These are phyloP conservation scores for Globomyces sp. DNA, from an alignment of 371 early-diverging fungal genomes.

Conservation along the genomic window DNA sequence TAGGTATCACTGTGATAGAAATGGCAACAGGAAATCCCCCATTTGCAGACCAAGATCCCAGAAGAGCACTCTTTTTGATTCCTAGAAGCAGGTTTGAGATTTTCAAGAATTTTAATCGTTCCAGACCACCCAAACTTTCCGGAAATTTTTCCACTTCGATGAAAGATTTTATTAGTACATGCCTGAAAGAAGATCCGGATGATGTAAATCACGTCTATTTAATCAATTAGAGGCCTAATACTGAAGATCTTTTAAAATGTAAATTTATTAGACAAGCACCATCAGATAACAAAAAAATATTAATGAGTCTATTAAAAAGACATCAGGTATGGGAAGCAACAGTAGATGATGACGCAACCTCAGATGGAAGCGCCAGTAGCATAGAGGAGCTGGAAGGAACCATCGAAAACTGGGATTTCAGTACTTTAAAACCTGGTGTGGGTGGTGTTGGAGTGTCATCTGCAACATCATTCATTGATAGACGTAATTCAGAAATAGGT, in stretches of 20 bases:
- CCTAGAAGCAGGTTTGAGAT: conserved; percentile 40
- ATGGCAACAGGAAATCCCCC: conserved; percentile 96
- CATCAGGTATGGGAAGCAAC: conserved; percentile 40
- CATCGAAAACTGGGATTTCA: conserved; percentile 8
- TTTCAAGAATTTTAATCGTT: not conserved
- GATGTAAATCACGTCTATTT: conserved; percentile 45
- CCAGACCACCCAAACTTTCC: conserved; percentile 67
- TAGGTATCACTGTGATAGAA: conserved; percentile 94
- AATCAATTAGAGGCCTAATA: conserved; percentile 42
- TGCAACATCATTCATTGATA: no score
- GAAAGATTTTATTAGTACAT: conserved; percentile 85
- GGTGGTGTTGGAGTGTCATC: no score
- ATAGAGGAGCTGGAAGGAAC: conserved; percentile 3
- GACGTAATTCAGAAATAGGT: no score
- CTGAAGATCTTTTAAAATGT: conserved; percentile 51
- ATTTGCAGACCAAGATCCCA: conserved; percentile 86
- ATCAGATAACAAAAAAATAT: conserved; percentile 29
- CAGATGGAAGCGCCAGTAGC: conserved; percentile 16
- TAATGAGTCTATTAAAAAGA: conserved; percentile 38
- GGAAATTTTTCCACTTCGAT: conserved; percentile 72
- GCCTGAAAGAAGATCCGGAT: conserved; percentile 84
- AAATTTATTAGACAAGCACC: conserved; percentile 44
- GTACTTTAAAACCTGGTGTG: not conserved
- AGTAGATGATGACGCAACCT: conserved; percentile 13
- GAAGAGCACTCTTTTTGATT: conserved; percentile 86